Evolutionary conservation across 2,329 filamentous ascomycete species (phyloP).

Genomic region (Falciphora oryzae): DNA sequence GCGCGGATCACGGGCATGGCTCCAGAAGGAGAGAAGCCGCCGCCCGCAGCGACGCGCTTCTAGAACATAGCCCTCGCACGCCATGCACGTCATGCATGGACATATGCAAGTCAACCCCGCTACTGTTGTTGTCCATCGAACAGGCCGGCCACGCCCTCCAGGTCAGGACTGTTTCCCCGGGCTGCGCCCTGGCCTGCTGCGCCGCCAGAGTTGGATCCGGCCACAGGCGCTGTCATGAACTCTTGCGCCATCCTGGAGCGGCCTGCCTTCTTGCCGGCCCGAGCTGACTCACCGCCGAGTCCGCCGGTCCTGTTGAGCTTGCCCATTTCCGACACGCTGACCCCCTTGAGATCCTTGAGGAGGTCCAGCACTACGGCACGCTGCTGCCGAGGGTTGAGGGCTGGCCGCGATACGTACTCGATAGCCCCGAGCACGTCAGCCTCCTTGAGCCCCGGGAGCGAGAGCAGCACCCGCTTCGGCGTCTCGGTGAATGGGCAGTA

Average conservation of each 20-base stretch:
- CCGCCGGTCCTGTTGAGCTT: slow-evolving; percentile 59
- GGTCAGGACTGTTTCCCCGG: slow-evolving; percentile 39
- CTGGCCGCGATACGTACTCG: slow-evolving; percentile 51
- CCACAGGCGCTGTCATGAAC: slow-evolving; percentile 51
- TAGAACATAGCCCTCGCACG: not conserved
- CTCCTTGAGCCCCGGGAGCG: slow-evolving; percentile 69
- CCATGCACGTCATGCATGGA: not conserved
- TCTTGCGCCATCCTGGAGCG: slow-evolving; percentile 59
- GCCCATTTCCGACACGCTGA: slow-evolving; percentile 90
- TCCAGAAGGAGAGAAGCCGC: not conserved
- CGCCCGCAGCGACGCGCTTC: not conserved
- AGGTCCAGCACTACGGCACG: slow-evolving; percentile 77
- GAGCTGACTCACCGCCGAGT: slow-evolving; percentile 21
- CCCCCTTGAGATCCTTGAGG: slow-evolving; percentile 78
- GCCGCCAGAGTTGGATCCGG: slow-evolving; percentile 14
- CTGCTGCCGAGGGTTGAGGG: slow-evolving; percentile 65
- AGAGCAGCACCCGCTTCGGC: slow-evolving; percentile 69
- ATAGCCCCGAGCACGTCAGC: slow-evolving; percentile 61
- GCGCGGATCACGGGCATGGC: not conserved
- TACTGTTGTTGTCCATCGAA: slow-evolving; percentile 26
- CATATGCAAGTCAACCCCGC: no score
- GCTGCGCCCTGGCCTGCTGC: slow-evolving; percentile 16
- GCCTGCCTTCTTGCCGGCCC: slow-evolving; percentile 32
- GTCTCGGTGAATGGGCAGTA: slow-evolving; percentile 67
- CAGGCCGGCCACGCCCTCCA: slow-evolving; percentile 51